Base-by-base conservation (phyloP, 2,329 filamentous ascomycete species). In the Arthrobotrys sinensis region DNA sequence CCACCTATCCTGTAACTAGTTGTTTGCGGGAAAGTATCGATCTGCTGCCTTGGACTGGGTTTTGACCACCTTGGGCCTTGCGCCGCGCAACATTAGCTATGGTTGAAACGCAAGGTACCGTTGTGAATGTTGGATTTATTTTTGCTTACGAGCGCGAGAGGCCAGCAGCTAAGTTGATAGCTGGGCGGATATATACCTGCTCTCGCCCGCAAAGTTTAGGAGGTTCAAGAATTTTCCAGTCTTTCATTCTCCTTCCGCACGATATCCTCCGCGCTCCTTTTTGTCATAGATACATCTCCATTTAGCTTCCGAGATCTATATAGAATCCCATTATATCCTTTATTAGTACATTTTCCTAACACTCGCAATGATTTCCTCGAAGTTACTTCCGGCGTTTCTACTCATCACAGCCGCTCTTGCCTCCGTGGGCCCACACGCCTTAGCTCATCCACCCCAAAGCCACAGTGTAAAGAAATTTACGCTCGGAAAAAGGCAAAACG, bases 391-490 rank as follows among this genome's bases (percentile, higher is more conserved):
- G 12, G 3, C 43, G 14, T 16, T 78, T 5, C 19, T 72, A 0
- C 53, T 72, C 16, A 10, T 24, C 24, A 63, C 60, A 4, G 45
- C 67, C 8, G 60, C 34, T 46, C 34, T 78, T 8, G 75, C 67
- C 24, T 28, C 24, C 10, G 32, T 16, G 5, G 43, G 28, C 5
- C 32, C 28, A 1, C 24, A 19, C 4, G 43, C 32, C 8, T 34
- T 63, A 11, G 55, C 72, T 7, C 24, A 71, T 14, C 52, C 62
- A 5, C 62, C 19, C 3, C 75, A 72, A 34, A 53, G 36, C 19
- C 73, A 57, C 11, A 4, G 36, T 8, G 36, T 57, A 3, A 71
- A 68, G 40, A 78, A 45, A 36, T 28, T 64, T 36, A 48, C 43
- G 10, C 50, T 77, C 1, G 32, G 32, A 4, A 78, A 78, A 16